phyloP scores from a whole-genome alignment of 2,329 filamentous ascomycete species.

The Cercospora canescens region DNA sequence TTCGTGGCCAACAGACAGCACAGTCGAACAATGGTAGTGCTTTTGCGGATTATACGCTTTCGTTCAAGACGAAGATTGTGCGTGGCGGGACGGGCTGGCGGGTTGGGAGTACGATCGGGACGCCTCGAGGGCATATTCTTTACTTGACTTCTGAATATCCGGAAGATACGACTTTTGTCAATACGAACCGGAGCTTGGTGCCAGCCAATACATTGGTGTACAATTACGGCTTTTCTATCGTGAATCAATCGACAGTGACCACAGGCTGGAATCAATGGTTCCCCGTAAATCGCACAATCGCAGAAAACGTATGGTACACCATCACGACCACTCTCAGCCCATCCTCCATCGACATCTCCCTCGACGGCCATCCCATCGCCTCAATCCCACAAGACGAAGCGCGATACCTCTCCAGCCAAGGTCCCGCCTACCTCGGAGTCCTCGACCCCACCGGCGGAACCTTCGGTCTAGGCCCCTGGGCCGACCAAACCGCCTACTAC shows the following conservation, averaged over 20 bases:
- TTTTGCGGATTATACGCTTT: slow-evolving; percentile 40
- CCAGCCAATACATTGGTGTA: slow-evolving; percentile 40
- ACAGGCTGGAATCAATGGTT: slow-evolving; percentile 33
- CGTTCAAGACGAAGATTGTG: slow-evolving; percentile 41
- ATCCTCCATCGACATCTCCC: slow-evolving; percentile 32
- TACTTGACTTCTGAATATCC: slow-evolving; percentile 31
- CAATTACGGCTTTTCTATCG: slow-evolving; percentile 37
- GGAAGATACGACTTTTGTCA: slow-evolving; percentile 32
- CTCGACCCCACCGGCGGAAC: slow-evolving; percentile 28
- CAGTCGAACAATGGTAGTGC: slow-evolving; percentile 27
- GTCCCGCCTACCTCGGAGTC: not conserved
- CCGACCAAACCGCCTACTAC: slow-evolving; percentile 42
- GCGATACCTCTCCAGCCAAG: slow-evolving; percentile 16
- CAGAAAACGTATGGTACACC: slow-evolving; percentile 41
- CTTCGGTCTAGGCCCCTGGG: slow-evolving; percentile 45
- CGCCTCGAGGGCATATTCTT: slow-evolving; percentile 27
- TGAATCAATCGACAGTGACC: slow-evolving; percentile 40
- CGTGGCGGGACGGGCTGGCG: slow-evolving; percentile 43
- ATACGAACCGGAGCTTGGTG: slow-evolving; percentile 38
- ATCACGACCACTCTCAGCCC: slow-evolving; percentile 38
- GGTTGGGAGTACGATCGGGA: slow-evolving; percentile 27
- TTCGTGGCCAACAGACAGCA: slow-evolving; percentile 38
- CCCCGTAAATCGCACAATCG: slow-evolving; percentile 30
- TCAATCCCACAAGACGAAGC: slow-evolving; percentile 27
- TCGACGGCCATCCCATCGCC: slow-evolving; percentile 28